Percentiles rank a stretch among this genome's conserved stretches.
These are phyloP conservation scores for Geranium incanum DNA, from an alignment of 441 rosid genomes.

Conservation along the genomic window DNA sequence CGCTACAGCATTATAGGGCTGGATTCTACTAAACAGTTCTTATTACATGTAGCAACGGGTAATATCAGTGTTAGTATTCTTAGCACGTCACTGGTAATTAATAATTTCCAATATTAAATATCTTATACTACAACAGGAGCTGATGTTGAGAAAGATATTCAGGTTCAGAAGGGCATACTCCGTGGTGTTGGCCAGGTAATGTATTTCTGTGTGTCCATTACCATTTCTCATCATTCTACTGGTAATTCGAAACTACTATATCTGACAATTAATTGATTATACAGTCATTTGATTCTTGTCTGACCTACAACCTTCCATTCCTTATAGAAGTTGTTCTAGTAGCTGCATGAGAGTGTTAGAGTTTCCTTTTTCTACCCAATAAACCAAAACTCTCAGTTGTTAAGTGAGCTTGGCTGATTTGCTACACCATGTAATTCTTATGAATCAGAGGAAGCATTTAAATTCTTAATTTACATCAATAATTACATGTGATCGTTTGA, in stretches of 20 bases:
- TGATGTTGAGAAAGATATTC: constrained; percentile 74
- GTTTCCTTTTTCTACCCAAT: not conserved
- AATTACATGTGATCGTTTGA: not conserved
- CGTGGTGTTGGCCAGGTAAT: constrained; percentile 81
- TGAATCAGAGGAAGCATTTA: not conserved
- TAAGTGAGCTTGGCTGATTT: not conserved
- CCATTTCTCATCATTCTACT: not conserved
- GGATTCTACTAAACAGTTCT: constrained; percentile 62
- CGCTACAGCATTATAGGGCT: constrained; percentile 67
- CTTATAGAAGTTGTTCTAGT: not conserved
- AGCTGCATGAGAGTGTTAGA: not conserved
- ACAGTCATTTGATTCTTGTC: not conserved
- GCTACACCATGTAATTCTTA: not conserved
- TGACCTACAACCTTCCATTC: not conserved
- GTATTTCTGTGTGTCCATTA: constrained; percentile 16
- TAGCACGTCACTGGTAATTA: constrained; percentile 17
- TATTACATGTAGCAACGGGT: constrained; percentile 83
- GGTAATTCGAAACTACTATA: constrained; percentile 8
- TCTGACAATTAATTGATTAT: constrained; percentile 6
- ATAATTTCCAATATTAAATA: constrained; percentile 13
- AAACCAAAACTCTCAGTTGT: not conserved
- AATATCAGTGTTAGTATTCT: constrained; percentile 17
- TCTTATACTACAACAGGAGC: constrained; percentile 39
- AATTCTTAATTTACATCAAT: not conserved
- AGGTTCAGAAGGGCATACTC: constrained; percentile 59